Evolutionary conservation across 805 yeast species (phyloP).

Genomic region (Hanseniaspora jakobsenii): DNA sequence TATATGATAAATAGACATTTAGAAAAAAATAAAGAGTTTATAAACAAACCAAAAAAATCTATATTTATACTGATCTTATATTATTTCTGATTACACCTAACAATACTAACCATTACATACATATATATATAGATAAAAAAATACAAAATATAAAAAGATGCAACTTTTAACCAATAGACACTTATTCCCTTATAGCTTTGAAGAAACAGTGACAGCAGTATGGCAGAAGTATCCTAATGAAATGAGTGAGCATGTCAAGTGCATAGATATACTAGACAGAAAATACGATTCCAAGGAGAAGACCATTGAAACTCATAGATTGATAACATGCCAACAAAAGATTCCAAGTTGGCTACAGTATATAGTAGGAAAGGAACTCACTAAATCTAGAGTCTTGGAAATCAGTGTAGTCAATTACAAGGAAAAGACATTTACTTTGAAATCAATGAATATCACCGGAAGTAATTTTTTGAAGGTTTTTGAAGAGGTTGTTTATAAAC

Average conservation of each 20-base stretch:
- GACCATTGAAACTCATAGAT: constrained; percentile 64
- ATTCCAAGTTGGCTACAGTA: constrained; percentile 71
- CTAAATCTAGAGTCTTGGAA: constrained; percentile 70
- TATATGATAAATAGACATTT: too few relatives aligned
- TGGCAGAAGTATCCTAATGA: constrained; percentile 98
- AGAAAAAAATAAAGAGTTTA: too few relatives aligned
- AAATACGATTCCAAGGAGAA: constrained; percentile 45
- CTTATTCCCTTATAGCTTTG: constrained; percentile 78
- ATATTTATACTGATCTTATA: too few relatives aligned
- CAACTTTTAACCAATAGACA: constrained; percentile 63
- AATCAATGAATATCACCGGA: constrained; percentile 81
- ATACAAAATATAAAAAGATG: too few relatives aligned
- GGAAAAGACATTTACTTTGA: constrained; percentile 54
- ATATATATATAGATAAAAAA: too few relatives aligned
- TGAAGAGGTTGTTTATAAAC: constrained; percentile 74
- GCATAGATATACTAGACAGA: constrained; percentile 77
- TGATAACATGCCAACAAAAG: constrained; percentile 77
- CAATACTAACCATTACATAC: too few relatives aligned
- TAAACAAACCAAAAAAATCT: too few relatives aligned
- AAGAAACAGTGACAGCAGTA: constrained; percentile 85
- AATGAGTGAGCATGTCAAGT: constrained; percentile 79
- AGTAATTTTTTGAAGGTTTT: constrained; percentile 61
- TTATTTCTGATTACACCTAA: too few relatives aligned
- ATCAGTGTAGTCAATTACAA: constrained; percentile 69
- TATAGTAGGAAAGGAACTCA: constrained; percentile 57